A percentile compares a stretch with the other conserved stretches of the same genome.
phyloP scores from a whole-genome alignment of 2,329 filamentous ascomycete genomes.

The Colletotrichum sp. region DNA sequence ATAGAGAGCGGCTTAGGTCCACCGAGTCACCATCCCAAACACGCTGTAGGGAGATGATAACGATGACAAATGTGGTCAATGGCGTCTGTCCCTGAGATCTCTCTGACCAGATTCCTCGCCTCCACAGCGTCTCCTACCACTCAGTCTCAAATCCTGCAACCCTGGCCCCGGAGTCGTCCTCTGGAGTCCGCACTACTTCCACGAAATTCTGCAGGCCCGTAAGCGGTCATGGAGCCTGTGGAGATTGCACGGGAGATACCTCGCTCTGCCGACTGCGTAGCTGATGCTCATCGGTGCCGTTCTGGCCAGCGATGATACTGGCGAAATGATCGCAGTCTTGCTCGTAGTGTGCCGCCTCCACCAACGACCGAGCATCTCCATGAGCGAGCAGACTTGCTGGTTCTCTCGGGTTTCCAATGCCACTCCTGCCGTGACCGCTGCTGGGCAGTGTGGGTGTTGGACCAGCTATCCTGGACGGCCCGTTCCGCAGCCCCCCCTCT shows the following conservation, averaged over 20 bases:
- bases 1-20: not conserved
- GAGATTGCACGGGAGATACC: not conserved
- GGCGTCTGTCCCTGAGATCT: not conserved
- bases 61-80: not conserved
- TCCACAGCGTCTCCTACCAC: not conserved
- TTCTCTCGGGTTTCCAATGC: not conserved
- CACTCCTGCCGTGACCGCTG: not conserved
- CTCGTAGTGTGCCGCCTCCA: not conserved
- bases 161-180: not conserved
- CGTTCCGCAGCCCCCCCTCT: not conserved
- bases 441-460: not conserved
- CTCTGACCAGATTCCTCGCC: not conserved
- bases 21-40: not conserved
- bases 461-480: not conserved
- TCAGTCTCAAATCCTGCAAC: not conserved
- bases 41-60: not conserved
- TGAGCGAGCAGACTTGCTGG: not conserved
- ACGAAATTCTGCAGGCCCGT: not conserved
- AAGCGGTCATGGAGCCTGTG: not conserved
- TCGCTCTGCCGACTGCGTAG: not conserved
- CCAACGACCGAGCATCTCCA: not conserved
- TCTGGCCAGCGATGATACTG: not conserved
- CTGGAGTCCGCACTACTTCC: not conserved
- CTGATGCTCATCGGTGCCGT: not conserved
- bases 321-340: not conserved